Conservation (phyloP, 345 rosid species). For the Rhizophora apiculata region DNA sequence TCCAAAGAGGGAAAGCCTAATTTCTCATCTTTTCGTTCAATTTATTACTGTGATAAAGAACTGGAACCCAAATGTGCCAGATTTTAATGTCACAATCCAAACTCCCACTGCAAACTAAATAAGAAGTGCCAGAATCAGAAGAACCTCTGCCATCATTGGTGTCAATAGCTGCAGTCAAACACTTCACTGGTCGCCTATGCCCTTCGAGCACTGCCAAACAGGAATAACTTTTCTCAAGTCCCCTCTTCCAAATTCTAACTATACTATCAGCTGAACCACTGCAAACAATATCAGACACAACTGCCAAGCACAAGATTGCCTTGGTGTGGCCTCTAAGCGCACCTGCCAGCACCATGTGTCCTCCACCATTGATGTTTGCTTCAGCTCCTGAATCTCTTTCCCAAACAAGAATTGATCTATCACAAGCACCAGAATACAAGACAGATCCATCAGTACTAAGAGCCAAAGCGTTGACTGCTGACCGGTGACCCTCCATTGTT, state of each 20-base stretch:
- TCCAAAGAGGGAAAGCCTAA: neutral
- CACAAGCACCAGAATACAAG: slow-evolving; percentile 77
- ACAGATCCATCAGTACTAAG: slow-evolving; percentile 53
- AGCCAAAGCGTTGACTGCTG: slow-evolving; percentile 70
- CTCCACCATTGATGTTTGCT: neutral
- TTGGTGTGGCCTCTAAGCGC: slow-evolving; percentile 72
- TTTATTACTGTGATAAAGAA: neutral
- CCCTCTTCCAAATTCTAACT: slow-evolving; percentile 66
- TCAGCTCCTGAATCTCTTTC: slow-evolving; percentile 26
- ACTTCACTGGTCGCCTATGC: slow-evolving; percentile 65
- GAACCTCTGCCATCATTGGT: slow-evolving; percentile 9
- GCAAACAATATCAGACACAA: slow-evolving; percentile 41
- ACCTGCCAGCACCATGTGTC: slow-evolving; percentile 47
- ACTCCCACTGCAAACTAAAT: slow-evolving; percentile 62
- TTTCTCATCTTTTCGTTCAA: neutral
- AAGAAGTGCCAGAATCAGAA: slow-evolving; percentile 24
- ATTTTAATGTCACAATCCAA: slow-evolving; percentile 61
- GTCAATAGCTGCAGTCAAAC: slow-evolving; percentile 38
- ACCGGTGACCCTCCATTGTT: slow-evolving; percentile 52
- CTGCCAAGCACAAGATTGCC: slow-evolving; percentile 64
- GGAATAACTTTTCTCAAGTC: slow-evolving; percentile 30
- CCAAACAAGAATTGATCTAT: slow-evolving; percentile 74
- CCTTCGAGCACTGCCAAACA: slow-evolving; percentile 68
- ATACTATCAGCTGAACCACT: slow-evolving; percentile 76
- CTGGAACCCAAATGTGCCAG: slow-evolving; percentile 38